These are phyloP conservation scores for Aureobasidium vineae DNA, from an alignment of 2,329 filamentous ascomycete genomes.

Conservation along the genomic window DNA sequence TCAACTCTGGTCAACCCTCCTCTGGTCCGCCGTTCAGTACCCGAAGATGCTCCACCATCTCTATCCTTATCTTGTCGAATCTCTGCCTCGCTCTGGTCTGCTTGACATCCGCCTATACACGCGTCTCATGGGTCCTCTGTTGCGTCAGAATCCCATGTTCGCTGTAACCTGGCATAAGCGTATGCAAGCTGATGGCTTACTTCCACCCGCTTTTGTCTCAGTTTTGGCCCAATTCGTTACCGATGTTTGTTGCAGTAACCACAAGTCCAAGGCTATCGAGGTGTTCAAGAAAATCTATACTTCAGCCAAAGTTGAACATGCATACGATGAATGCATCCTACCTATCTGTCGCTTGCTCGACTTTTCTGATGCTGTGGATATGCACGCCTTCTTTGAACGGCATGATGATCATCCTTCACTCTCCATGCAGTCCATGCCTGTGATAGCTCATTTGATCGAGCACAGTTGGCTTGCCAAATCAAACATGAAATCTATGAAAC, in stretches of 20 bases:
- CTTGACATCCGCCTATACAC: constrained; percentile 45
- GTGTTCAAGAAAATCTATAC: constrained; percentile 42
- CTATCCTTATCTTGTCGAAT: constrained; percentile 43
- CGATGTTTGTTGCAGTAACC: constrained; percentile 30
- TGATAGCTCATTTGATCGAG: constrained; percentile 33
- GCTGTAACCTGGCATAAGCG: constrained; percentile 37
- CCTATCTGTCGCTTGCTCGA: constrained; percentile 26
- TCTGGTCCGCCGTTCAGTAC: constrained; percentile 41
- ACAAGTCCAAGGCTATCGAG: constrained; percentile 25
- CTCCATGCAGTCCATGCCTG: constrained; percentile 35
- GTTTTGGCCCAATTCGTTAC: constrained; percentile 23
- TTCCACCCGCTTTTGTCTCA: constrained; percentile 33
- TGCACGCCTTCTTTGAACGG: constrained; percentile 43
- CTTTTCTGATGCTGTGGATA: constrained; percentile 36
- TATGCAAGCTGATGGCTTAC: constrained; percentile 41
- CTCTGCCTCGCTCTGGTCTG: constrained; percentile 42
- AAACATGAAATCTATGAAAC: background rate
- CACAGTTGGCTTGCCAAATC: constrained; percentile 12
- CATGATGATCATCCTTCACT: constrained; percentile 42
- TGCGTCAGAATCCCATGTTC: constrained; percentile 35
- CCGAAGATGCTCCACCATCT: constrained; percentile 40
- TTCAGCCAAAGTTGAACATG: constrained; percentile 37
- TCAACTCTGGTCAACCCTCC: constrained; percentile 48
- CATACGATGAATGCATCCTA: constrained; percentile 46
- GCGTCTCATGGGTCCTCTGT: constrained; percentile 44